A percentile compares a stretch with the other conserved stretches of the same genome.
These are phyloP conservation scores for Peniophora sp. DNA, from an alignment of 1,284 basidiomycete genomes.

Conservation along the genomic window DNA sequence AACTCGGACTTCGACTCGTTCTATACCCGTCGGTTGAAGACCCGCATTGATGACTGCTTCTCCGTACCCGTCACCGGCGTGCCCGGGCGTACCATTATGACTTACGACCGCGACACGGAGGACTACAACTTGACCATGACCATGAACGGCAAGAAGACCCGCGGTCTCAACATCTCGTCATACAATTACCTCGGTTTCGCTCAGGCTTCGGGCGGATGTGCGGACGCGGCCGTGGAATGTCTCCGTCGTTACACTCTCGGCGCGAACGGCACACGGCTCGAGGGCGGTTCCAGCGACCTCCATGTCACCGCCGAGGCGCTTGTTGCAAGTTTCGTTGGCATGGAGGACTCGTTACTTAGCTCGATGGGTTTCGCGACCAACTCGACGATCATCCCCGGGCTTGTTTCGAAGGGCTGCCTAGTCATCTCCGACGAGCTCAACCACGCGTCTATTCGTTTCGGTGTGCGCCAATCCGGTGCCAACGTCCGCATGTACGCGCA, in stretches of 20 bases:
- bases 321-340: constrained; percentile 85
- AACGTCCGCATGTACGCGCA: constrained; percentile 95
- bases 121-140: constrained; percentile 81
- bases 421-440: constrained; percentile 98
- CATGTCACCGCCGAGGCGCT: constrained; percentile 82
- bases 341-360: constrained; percentile 83
- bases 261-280: constrained; percentile 72
- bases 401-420: constrained; percentile 87
- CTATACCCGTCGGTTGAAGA: constrained; percentile 94
- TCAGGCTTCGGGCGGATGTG: constrained; percentile 87
- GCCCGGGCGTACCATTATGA: constrained; percentile 86
- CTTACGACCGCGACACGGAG: constrained; percentile 78
- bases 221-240: constrained; percentile 84
- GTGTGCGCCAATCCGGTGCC: constrained; percentile 85
- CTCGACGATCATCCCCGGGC: constrained; percentile 89
- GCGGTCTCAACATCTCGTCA: constrained; percentile 93
- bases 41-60: constrained; percentile 95
- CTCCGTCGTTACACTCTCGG: constrained; percentile 78
- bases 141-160: constrained; percentile 75
- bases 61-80: constrained; percentile 91
- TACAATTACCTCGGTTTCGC: constrained; percentile 99
- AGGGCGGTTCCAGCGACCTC: constrained; percentile 80
- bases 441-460: constrained; percentile 93
- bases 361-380: constrained; percentile 99
- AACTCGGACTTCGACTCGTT: constrained; percentile 99